Conservation (phyloP, 441 rosid genomes). For the Adansonia madagascariensis region DNA sequence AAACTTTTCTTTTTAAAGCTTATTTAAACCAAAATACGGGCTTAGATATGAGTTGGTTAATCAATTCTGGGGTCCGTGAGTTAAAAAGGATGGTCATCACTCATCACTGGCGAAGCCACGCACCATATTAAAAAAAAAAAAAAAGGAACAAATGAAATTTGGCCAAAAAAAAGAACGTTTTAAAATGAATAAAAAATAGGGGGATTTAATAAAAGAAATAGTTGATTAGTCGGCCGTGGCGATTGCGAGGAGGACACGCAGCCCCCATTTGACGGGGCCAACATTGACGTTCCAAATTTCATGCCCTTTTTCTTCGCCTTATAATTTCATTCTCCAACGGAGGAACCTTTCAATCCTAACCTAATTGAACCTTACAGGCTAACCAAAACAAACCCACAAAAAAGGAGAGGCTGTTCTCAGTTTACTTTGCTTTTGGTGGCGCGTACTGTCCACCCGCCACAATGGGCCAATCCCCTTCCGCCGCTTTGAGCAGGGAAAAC, state of each 20-base stretch:
- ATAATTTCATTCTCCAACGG: not conserved
- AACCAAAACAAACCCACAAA: not conserved
- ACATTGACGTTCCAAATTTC: constrained; percentile 1
- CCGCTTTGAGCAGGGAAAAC: constrained; percentile 30
- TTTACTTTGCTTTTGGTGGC: constrained; percentile 23
- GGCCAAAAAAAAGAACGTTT: no score
- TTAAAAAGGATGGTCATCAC: no score
- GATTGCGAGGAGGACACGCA: constrained; percentile 31
- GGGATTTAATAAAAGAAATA: not conserved
- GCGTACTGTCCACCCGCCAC: constrained; percentile 32
- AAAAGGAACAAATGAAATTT: no score
- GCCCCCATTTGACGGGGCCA: constrained; percentile 41
- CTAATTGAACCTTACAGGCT: not conserved
- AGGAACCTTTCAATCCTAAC: not conserved
- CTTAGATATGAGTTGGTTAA: no score
- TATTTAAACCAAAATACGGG: no score
- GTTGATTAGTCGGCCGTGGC: not conserved
- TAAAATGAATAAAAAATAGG: no score
- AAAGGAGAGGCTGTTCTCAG: not conserved
- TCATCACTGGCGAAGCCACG: no score
- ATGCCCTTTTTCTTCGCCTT: not conserved
- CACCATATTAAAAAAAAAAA: no score
- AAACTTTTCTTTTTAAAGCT: no score
- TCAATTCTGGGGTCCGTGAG: no score
- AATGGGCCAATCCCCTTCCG: constrained; percentile 74